Evolutionary conservation across 805 yeast species (phyloP).

Genomic region (Wickerhamomyces mucosus): DNA sequence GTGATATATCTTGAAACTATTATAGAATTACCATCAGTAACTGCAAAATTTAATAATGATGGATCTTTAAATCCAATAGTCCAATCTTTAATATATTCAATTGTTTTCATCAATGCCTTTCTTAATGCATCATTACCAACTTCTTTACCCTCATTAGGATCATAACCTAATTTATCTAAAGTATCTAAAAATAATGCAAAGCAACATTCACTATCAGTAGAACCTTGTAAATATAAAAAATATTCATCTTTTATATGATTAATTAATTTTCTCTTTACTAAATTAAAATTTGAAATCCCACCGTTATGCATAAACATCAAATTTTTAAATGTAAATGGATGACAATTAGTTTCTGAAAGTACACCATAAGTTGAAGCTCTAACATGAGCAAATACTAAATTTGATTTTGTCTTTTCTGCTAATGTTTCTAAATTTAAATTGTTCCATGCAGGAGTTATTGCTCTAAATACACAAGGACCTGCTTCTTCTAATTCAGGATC

Average conservation of each 20-base stretch:
- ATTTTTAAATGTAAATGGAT: conserved; percentile 83
- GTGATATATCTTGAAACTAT: conserved; percentile 85
- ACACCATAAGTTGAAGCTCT: conserved; percentile 95
- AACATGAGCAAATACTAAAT: conserved; percentile 87
- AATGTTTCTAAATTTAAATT: conserved; percentile 80
- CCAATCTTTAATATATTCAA: conserved; percentile 72
- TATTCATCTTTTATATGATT: conserved; percentile 71
- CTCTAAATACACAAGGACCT: conserved; percentile 88
- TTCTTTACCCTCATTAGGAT: conserved; percentile 40
- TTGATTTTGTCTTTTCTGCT: conserved; percentile 80
- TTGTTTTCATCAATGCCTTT: conserved; percentile 62
- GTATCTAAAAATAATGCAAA: conserved; percentile 83
- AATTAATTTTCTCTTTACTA: conserved; percentile 65
- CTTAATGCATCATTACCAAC: conserved; percentile 52
- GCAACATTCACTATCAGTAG: conserved; percentile 93
- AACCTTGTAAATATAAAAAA: conserved; percentile 77
- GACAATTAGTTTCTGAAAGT: conserved; percentile 90
- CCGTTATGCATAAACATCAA: conserved; percentile 98
- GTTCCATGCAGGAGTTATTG: conserved; percentile 98
- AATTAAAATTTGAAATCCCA: conserved; percentile 62
- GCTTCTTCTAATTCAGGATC: conserved; percentile 42
- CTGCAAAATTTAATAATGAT: conserved; percentile 84
- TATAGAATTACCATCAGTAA: conserved; percentile 83
- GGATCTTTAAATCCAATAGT: conserved; percentile 69
- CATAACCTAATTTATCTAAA: conserved; percentile 62